Percentiles rank a stretch among this genome's conserved stretches.
phyloP scores from a whole-genome alignment of 2,329 filamentous ascomycete genomes.

The Venturia nashicola region DNA sequence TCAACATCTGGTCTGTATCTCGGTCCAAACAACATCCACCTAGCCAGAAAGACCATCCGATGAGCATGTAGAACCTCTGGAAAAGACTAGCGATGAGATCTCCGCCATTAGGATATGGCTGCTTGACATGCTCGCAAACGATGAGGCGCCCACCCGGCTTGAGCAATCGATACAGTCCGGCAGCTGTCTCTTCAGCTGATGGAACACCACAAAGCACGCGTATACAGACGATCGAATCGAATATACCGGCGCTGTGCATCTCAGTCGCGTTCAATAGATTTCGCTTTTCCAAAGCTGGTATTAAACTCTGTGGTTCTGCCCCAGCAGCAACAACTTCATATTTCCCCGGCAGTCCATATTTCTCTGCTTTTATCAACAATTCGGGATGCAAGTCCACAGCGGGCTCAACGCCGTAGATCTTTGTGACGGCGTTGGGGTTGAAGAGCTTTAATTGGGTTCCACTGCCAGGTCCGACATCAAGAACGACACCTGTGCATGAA shows the following conservation, averaged over 20 bases:
- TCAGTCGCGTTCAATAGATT: constrained; percentile 23
- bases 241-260: constrained; percentile 24
- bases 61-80: constrained; percentile 32
- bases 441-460: constrained; percentile 39
- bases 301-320: constrained; percentile 33
- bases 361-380: constrained; percentile 28
- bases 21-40: constrained; percentile 39
- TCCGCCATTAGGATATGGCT: constrained; percentile 37
- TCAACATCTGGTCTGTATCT: constrained; percentile 33
- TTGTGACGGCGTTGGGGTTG: constrained; percentile 21
- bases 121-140: constrained; percentile 43
- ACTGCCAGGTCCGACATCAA: constrained; percentile 36
- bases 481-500: constrained; percentile 20
- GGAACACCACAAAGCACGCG: constrained; percentile 45
- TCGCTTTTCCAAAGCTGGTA: constrained; percentile 31
- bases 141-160: constrained; percentile 43
- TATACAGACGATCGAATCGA: constrained; percentile 43
- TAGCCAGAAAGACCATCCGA: constrained; percentile 38
- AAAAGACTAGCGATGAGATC: constrained; percentile 30
- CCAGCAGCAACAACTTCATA: constrained; percentile 39
- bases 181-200: constrained; percentile 30
- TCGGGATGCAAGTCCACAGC: constrained; percentile 33
- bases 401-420: constrained; percentile 44
- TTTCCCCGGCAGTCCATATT: constrained; percentile 30
- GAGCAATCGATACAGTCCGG: constrained; percentile 36